Conservation (phyloP, 2,329 filamentous ascomycete genomes). For the Hawksworthiomyces lignivorus region DNA sequence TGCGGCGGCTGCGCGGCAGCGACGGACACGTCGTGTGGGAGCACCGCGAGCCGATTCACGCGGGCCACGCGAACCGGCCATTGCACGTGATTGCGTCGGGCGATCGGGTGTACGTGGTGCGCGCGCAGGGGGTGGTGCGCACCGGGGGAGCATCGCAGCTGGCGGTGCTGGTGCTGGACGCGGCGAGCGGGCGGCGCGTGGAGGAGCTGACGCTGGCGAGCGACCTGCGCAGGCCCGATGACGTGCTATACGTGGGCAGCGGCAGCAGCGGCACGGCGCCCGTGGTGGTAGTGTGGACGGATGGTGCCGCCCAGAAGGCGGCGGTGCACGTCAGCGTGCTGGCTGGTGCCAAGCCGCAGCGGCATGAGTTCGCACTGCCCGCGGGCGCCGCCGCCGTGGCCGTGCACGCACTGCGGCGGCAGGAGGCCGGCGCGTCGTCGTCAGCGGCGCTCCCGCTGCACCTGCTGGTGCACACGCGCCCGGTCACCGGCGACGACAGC, state of each 20-base stretch:
- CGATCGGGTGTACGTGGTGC: constrained; percentile 67
- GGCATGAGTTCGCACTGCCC: constrained; percentile 28
- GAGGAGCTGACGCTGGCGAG: constrained; percentile 69
- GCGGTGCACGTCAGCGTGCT: constrained; percentile 67
- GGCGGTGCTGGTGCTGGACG: constrained; percentile 67
- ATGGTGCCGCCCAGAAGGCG: constrained; percentile 49
- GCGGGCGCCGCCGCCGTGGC: constrained; percentile 4
- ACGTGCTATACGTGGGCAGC: constrained; percentile 67
- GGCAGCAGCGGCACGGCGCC: constrained; percentile 70
- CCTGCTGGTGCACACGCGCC: constrained; percentile 77
- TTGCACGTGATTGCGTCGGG: constrained; percentile 65
- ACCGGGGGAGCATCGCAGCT: constrained; percentile 28
- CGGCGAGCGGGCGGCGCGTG: constrained; percentile 60
- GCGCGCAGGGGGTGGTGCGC: constrained; percentile 64
- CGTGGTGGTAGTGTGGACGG: constrained; percentile 68
- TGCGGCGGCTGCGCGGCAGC: constrained; percentile 65
- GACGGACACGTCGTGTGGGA: constrained; percentile 75
- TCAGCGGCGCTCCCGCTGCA: constrained; percentile 71
- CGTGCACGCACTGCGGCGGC: constrained; percentile 25
- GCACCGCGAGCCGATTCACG: constrained; percentile 45
- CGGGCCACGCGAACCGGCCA: constrained; percentile 57
- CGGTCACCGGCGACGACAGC: constrained; percentile 48
- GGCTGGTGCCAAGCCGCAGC: constrained; percentile 29
- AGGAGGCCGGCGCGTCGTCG: constrained; percentile 34
- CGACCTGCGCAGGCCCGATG: constrained; percentile 57